Base-by-base conservation (phyloP, 495 filamentous ascomycete species). In the Neurospora terricola region DNA sequence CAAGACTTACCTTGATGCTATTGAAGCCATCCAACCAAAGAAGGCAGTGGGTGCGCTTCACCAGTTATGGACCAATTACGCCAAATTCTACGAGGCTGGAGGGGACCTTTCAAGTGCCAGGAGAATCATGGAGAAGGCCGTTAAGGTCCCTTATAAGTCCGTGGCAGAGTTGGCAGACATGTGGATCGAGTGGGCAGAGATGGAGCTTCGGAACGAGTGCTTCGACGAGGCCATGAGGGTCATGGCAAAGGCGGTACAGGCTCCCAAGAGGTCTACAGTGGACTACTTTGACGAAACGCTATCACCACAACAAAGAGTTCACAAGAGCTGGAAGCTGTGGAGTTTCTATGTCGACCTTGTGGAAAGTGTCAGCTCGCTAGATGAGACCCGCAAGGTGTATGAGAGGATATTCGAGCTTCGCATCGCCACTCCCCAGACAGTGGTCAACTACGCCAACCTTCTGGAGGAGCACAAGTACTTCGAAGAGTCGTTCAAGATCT, bases 311-410 rank as follows among this genome's bases (percentile, higher is more conserved):
- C 96, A 98, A 81, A 88, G 96, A 72, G 92, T 99, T 9, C 96
- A 99, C 83, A 99, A 98, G 86, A 96, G 93, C 80, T 99, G 96
- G 96, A 99, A 98, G 81, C 83, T 99, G 16, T 99, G 96, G 96
- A 96, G 93, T 85, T 99, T 98, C 87, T 99, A 99, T 77, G 94
- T 99, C 45, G 96, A 99, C 82, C 88, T 99, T 0, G 95, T 99
- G 12, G 96, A 99, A 80, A 96, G 93, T 82, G 94, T 97, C 21
- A 90, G 91, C 73, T 93, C 92, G 0, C 83, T 98, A 4, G 95
- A 98, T 11, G 95, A 98, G 82, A 98, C 96, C 12, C 91, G 89
- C 79, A 94, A 92, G 80, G 89, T 98, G 18, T 99, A 99, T 81
- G 96, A 98, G 76, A 87, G 96, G 69, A 98, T 98, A 77, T 99